Base-by-base conservation (phyloP, 345 rosid species). In the Citropsis articulata region DNA sequence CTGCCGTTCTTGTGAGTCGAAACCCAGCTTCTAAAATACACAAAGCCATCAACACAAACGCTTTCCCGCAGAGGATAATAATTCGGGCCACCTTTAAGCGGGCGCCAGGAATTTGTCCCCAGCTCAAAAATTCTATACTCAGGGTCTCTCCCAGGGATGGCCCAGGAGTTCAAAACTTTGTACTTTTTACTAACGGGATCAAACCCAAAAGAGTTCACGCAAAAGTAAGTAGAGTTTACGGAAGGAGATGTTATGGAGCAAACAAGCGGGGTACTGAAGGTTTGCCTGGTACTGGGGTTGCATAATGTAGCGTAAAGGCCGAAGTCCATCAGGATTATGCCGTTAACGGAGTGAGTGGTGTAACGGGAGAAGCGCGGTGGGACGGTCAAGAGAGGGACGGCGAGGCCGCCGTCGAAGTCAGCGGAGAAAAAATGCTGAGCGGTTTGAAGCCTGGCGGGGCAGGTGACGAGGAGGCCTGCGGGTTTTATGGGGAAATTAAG, bases 111-210 rank as follows among this genome's bases (percentile, higher is more conserved):
- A 13, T 75, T 65, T 3, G 77, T 66, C 50, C 80, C 82, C 36
- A 79, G 7, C 0, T 77, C 72, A 22, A 75, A 82, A 50, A 79
- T 80, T 55, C 78, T 75, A 18, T 75, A 79, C 24, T 66, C 71
- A 0, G 7, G 6, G 3, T 28, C 69, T n/a, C 18, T 13, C 2
- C 38, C 73, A 9, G 68, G 50, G 21, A 70, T 9, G 25, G 57
- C 35, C 85, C 78, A 79, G 2, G 78, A 53, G 27, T 79, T 80
- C 76, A 83, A 73, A 5, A 77, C 81, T 38, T 77, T 83, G 56
- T 77, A 80, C n/a, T 27, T 13, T 35, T 83, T 22, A 1, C 59
- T 19, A 22, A 67, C 19, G 1, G 81, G 83, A 55, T 80, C 79
- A 24, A 73, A 80, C 16, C 79, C 81, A 5, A 83, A 72, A 1